Percentiles rank a stretch among this genome's conserved stretches.
phyloP scores from a whole-genome alignment of 805 yeast genomes.

The Cyberlindnera sargentensis region DNA sequence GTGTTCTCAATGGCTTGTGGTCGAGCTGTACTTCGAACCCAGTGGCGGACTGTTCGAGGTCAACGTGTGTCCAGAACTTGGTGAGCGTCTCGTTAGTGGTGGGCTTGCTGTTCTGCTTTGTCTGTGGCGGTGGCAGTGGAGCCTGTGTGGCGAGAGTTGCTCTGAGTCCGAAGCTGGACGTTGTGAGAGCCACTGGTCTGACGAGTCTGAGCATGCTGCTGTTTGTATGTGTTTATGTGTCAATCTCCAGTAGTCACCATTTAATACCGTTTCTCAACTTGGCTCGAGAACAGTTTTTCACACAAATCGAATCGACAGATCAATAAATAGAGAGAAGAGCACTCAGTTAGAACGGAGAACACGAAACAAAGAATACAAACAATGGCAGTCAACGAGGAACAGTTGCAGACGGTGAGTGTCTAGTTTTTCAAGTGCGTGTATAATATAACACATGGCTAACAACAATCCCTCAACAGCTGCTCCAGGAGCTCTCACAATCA shows the following conservation, averaged over 20 bases:
- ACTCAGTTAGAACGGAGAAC: neutral
- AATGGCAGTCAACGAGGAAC: slow-evolving; percentile 40
- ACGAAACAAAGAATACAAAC: no score
- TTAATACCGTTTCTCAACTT: no score
- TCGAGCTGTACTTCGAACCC: slow-evolving; percentile 58
- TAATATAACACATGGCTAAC: neutral
- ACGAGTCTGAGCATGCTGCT: no score
- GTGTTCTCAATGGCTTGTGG: slow-evolving; percentile 73
- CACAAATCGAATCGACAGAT: no score
- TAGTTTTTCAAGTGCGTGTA: neutral
- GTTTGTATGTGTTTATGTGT: no score
- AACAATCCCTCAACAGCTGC: slow-evolving; percentile 27
- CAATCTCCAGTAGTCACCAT: no score
- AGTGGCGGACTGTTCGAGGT: slow-evolving; percentile 24
- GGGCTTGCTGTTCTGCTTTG: slow-evolving; percentile 25
- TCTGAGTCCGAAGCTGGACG: no score
- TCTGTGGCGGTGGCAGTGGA: slow-evolving; percentile 17
- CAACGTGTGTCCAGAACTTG: slow-evolving; percentile 79
- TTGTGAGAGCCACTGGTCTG: no score
- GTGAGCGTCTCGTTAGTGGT: slow-evolving; percentile 44
- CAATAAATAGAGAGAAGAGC: no score
- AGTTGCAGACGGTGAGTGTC: slow-evolving; percentile 33
- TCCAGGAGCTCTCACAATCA: slow-evolving; percentile 43
- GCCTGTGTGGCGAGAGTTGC: slow-evolving; percentile 2
- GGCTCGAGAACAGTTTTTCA: no score